A percentile compares a stretch with the other conserved stretches of the same genome.
Conservation (phyloP, 2,329 filamentous ascomycete genomes). For the Fusarium sp. region DNA sequence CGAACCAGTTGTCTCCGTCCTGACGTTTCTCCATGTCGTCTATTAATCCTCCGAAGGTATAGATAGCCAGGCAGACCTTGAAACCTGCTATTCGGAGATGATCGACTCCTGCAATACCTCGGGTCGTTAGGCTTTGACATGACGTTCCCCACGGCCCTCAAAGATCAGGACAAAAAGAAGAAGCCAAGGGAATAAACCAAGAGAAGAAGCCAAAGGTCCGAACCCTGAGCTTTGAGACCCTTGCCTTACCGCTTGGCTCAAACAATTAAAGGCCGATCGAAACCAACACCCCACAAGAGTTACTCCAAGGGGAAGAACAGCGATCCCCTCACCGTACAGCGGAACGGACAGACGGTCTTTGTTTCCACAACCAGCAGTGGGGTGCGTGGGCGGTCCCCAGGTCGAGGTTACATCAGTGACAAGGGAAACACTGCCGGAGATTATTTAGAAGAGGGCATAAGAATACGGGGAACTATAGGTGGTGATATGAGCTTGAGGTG, state of each 20-base stretch:
- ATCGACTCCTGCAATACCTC: constrained; percentile 8
- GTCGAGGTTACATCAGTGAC: constrained; percentile 29
- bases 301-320: background rate
- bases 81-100: constrained; percentile 7
- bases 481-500: background rate
- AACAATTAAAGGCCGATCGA: constrained; percentile 5
- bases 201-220: background rate
- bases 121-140: background rate
- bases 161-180: too few relatives aligned
- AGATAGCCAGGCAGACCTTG: background rate
- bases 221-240: background rate
- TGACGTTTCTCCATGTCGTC: background rate
- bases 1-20: background rate
- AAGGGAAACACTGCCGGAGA: constrained; percentile 39
- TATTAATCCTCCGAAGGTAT: constrained; percentile 5
- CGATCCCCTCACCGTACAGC: constrained; percentile 24
- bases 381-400: constrained; percentile 36
- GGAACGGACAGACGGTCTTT: constrained; percentile 30
- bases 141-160: background rate
- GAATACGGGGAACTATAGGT: background rate
- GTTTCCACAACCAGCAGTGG: constrained; percentile 46
- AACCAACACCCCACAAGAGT: constrained; percentile 1
- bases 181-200: too few relatives aligned
- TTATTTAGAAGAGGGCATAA: constrained; percentile 17
- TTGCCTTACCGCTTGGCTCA: constrained; percentile 15